Base-by-base conservation (phyloP, 306 rosid genomes). In the Cotoneaster glaucophyllus region DNA sequence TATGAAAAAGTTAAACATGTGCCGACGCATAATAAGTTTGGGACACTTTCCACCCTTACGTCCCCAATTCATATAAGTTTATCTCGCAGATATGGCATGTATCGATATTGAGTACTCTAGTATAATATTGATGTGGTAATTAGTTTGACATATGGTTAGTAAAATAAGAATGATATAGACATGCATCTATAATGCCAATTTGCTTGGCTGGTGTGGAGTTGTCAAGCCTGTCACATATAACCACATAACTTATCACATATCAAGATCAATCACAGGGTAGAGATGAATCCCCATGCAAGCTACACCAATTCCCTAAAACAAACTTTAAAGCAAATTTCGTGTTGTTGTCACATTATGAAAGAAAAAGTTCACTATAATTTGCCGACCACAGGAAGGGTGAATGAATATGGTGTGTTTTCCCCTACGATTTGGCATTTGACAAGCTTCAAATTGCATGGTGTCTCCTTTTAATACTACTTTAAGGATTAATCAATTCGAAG, bases 281-380 rank as follows among this genome's bases (percentile, higher is more conserved):
- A 59, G 43, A 73, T 73, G 77, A 73, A 57, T 59, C 69, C 77
- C 43, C n/a, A 6, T 39, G 57, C 59, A 73, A 73, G 68, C 77
- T 17, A 44, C 4, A 59, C 52, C 66, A 22, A 58, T 1, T 12
- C 69, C 44, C 52, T 45, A 64, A 64, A 64, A 29, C 21, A 41
- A 64, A 9, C 26, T 32, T 10, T 34, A 8, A 34, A 34, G 48
- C 25, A 17, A 63, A 26, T 61, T 29, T 61, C 9, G 1, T 3
- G 24, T 57, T 4, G 65, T 13, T 25, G 3, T 52, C 19, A 48
- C 54, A 15, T 15, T 48, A 5, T 21, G 8, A 48, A 48, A 48
- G 8, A 48, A 48, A 48, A 48, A 15, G 19, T 56, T 31, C 31
- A 13, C 34, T 53, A 26, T 9, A 71, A 71, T 31, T 53, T 71